Percentiles rank a stretch among this genome's conserved stretches.
phyloP scores from a whole-genome alignment of 352 stramenopile genomes.

The Phytophthora cryptogea region DNA sequence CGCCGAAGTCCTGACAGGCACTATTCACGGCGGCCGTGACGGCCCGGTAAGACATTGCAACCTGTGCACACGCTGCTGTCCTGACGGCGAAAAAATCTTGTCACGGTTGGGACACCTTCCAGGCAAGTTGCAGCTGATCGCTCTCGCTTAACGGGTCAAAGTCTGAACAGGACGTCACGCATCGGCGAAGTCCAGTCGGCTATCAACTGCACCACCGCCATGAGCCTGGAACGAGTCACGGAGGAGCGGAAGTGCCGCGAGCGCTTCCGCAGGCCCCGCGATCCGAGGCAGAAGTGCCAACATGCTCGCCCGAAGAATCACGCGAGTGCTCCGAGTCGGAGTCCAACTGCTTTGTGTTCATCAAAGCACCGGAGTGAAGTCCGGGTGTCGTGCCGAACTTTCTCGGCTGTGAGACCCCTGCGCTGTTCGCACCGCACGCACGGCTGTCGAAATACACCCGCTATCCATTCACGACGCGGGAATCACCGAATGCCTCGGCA shows the following conservation, averaged over 20 bases:
- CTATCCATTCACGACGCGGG: background rate
- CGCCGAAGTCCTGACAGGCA: too few species aligned
- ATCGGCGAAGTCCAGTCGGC: constrained; percentile 1
- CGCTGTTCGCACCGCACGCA: background rate
- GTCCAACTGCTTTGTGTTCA: constrained; percentile 2
- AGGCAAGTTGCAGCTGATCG: too few species aligned
- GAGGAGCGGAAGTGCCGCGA: constrained; percentile 5
- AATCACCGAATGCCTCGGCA: background rate
- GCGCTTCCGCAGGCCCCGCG: too few species aligned
- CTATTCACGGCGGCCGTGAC: too few species aligned
- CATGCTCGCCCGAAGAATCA: background rate
- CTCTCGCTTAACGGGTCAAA: too few species aligned
- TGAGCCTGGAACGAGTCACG: constrained; percentile 8
- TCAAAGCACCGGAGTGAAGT: background rate
- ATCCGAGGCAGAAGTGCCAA: background rate
- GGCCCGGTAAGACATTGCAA: too few species aligned
- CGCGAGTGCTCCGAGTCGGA: background rate
- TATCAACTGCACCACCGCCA: background rate
- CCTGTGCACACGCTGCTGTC: too few species aligned
- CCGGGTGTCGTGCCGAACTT: constrained; percentile 9
- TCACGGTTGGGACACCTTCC: too few species aligned
- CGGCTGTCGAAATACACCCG: background rate
- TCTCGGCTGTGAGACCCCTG: constrained; percentile 5
- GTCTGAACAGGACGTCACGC: background rate
- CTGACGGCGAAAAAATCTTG: too few species aligned